Conservation (phyloP, 805 yeast genomes). For the Zygosaccharomyces bailii region DNA sequence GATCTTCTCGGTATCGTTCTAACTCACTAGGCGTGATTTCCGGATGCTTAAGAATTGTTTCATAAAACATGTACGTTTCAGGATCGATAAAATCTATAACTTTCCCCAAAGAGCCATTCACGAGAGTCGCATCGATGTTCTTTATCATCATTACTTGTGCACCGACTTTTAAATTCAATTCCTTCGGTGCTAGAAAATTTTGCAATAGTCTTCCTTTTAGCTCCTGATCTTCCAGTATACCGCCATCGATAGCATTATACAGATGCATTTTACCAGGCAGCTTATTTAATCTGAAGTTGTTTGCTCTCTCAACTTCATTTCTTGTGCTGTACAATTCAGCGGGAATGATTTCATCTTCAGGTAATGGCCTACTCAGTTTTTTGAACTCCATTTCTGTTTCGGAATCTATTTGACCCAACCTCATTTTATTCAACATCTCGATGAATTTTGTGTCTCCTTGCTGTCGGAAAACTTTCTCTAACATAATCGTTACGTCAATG, state of each 20-base stretch:
- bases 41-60: slow-evolving; percentile 24
- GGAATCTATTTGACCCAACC: slow-evolving; percentile 56
- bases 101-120: slow-evolving; percentile 74
- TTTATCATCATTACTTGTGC: slow-evolving; percentile 84
- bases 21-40: slow-evolving; percentile 19
- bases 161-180: slow-evolving; percentile 56
- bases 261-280: slow-evolving; percentile 44
- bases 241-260: slow-evolving; percentile 56
- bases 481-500: slow-evolving; percentile 53
- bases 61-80: slow-evolving; percentile 45
- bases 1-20: slow-evolving; percentile 17
- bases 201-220: slow-evolving; percentile 45
- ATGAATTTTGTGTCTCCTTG: slow-evolving; percentile 67
- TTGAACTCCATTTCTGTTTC: slow-evolving; percentile 49
- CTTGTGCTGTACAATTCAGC: slow-evolving; percentile 75
- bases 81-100: slow-evolving; percentile 58
- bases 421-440: slow-evolving; percentile 70
- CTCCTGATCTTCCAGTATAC: slow-evolving; percentile 41
- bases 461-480: slow-evolving; percentile 70
- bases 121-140: slow-evolving; percentile 66
- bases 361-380: slow-evolving; percentile 50
- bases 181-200: slow-evolving; percentile 61
- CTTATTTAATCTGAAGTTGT: slow-evolving; percentile 44
- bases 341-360: slow-evolving; percentile 60
- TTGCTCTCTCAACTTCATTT: slow-evolving; percentile 66